These are phyloP conservation scores for Taphrina flavorubra DNA, from an alignment of 1,139 yeast genomes.

Conservation along the genomic window DNA sequence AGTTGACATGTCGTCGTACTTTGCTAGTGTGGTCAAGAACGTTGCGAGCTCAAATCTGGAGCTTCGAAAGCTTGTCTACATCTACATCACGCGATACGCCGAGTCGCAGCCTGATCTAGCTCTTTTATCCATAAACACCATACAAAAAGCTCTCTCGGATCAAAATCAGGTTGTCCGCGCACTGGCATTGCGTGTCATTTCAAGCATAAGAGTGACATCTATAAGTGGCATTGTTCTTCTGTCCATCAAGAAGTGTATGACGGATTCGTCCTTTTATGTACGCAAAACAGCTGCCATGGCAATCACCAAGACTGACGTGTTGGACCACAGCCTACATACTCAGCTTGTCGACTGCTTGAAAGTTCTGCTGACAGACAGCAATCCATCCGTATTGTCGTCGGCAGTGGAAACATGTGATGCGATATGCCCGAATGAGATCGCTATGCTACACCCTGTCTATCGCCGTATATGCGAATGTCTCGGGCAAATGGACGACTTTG, in stretches of 20 bases:
- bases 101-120: slow-evolving; percentile 88
- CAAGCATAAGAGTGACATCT: slow-evolving; percentile 79
- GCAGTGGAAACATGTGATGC: slow-evolving; percentile 66
- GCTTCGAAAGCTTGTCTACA: slow-evolving; percentile 76
- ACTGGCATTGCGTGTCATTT: slow-evolving; percentile 75
- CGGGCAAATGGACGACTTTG: slow-evolving; percentile 71
- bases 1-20: slow-evolving; percentile 65
- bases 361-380: slow-evolving; percentile 66
- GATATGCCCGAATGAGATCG: slow-evolving; percentile 65
- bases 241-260: slow-evolving; percentile 69
- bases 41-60: slow-evolving; percentile 73
- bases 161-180: slow-evolving; percentile 71
- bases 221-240: slow-evolving; percentile 78
- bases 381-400: slow-evolving; percentile 69
- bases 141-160: slow-evolving; percentile 80
- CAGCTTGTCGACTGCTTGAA: slow-evolving; percentile 61
- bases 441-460: slow-evolving; percentile 72
- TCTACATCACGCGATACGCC: slow-evolving; percentile 77
- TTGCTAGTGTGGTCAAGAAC: slow-evolving; percentile 89
- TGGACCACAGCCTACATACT: slow-evolving; percentile 55
- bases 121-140: slow-evolving; percentile 83
- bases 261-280: slow-evolving; percentile 78
- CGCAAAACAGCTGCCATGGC: slow-evolving; percentile 82
- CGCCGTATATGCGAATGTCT: slow-evolving; percentile 65
- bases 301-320: slow-evolving; percentile 65